Evolutionary conservation across 805 yeast species (phyloP).

Genomic region (Spathaspora arborariae): DNA sequence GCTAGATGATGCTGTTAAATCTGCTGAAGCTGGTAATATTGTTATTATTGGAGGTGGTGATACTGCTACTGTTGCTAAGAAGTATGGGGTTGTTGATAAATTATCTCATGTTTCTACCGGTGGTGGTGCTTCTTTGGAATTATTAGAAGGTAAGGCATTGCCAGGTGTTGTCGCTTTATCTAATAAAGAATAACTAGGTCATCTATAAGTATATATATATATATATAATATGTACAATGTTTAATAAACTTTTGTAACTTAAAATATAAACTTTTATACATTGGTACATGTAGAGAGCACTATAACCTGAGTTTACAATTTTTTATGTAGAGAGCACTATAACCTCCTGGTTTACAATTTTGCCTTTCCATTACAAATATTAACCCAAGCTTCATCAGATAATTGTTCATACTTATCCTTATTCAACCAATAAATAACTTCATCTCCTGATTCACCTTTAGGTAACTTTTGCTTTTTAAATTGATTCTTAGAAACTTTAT

Average conservation of each 20-base stretch:
- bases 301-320: too few species aligned
- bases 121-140: slow-evolving; percentile 99
- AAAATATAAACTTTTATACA: too few species aligned
- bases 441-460: slow-evolving; percentile 56
- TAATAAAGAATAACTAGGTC: slow-evolving; percentile 42
- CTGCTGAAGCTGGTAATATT: slow-evolving; percentile 84
- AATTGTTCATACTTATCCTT: slow-evolving; percentile 52
- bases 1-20: slow-evolving; percentile 82
- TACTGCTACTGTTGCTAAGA: slow-evolving; percentile 98
- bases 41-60: slow-evolving; percentile 99
- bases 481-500: slow-evolving; percentile 69
- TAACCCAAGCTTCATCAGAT: slow-evolving; percentile 54
- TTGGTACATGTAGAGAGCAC: neutral
- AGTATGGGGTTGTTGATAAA: slow-evolving; percentile 94
- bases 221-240: neutral
- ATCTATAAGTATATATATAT: neutral
- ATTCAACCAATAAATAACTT: slow-evolving; percentile 69
- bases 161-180: slow-evolving; percentile 97
- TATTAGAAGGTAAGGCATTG: slow-evolving; percentile 96
- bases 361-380: slow-evolving; percentile 33
- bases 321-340: neutral
- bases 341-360: slow-evolving; percentile 27
- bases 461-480: slow-evolving; percentile 70
- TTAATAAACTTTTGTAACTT: neutral
- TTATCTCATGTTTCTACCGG: slow-evolving; percentile 98